A percentile compares a stretch with the other conserved stretches of the same genome.
Evolutionary conservation across 805 yeast species (phyloP).

Genomic region (Suhomyces emberorum): DNA sequence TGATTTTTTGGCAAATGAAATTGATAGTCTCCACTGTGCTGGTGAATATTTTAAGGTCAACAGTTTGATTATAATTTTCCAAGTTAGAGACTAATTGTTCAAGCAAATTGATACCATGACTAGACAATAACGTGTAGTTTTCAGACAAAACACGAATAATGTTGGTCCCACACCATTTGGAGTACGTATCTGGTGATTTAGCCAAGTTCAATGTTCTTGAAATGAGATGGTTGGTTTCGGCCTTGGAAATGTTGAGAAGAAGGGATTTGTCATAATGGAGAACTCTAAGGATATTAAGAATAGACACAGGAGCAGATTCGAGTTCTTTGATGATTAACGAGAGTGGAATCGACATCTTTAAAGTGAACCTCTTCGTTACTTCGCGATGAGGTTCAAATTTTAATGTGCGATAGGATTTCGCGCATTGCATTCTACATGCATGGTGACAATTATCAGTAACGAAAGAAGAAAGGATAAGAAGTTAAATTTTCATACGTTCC

Average conservation of each 20-base stretch:
- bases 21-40: slow-evolving; percentile 40
- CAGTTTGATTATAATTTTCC: slow-evolving; percentile 35
- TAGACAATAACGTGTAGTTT: slow-evolving; percentile 36
- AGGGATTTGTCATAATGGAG: slow-evolving; percentile 27
- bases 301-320: slow-evolving; percentile 9
- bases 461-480: too few species aligned
- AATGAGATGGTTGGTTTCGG: slow-evolving; percentile 50
- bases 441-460: too few species aligned
- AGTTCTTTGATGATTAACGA: slow-evolving; percentile 8
- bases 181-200: slow-evolving; percentile 41
- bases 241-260: slow-evolving; percentile 43
- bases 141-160: slow-evolving; percentile 43
- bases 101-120: slow-evolving; percentile 40
- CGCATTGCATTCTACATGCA: too few species aligned
- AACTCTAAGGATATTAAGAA: slow-evolving; percentile 31
- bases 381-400: slow-evolving; percentile 3
- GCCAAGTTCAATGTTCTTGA: slow-evolving; percentile 42
- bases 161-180: slow-evolving; percentile 61
- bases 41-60: slow-evolving; percentile 32
- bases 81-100: slow-evolving; percentile 40
- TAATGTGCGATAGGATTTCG: background rate
- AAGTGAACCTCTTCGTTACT: too few species aligned
- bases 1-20: slow-evolving; percentile 45
- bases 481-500: too few species aligned
- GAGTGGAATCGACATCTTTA: slow-evolving; percentile 12